phyloP scores from a whole-genome alignment of 441 rosid species.

The Brassica balearica region DNA sequence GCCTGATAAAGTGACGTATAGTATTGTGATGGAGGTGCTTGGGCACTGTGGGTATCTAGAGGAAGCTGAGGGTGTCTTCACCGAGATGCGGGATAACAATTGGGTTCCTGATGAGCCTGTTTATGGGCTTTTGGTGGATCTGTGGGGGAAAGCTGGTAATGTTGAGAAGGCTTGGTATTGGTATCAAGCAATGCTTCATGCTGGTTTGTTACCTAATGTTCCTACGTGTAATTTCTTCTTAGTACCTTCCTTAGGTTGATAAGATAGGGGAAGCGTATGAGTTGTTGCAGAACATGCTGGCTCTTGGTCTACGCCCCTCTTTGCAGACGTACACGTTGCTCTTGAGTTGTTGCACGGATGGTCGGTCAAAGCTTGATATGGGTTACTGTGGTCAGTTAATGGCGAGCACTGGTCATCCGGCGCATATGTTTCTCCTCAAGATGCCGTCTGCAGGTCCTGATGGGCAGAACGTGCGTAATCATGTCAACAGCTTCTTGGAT shows the following conservation, averaged over 20 bases:
- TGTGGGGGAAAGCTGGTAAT: constrained; percentile 96
- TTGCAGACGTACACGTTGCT: constrained; percentile 76
- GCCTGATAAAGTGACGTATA: constrained; percentile 91
- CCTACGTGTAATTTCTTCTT: constrained; percentile 72
- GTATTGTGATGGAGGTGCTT: constrained; percentile 93
- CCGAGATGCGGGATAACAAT: constrained; percentile 19
- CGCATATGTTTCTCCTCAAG: constrained; percentile 37
- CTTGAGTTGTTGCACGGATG: constrained; percentile 51
- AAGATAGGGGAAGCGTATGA: too few species aligned
- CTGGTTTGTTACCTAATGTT: constrained; percentile 81
- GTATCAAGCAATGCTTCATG: constrained; percentile 73
- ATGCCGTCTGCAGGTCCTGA: constrained; percentile 86
- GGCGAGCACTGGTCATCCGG: constrained; percentile 72
- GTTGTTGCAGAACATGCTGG: too few species aligned
- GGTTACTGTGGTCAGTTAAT: constrained; percentile 75
- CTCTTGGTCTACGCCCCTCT: too few species aligned
- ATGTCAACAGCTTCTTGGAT: constrained; percentile 73
- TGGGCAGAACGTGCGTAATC: constrained; percentile 84
- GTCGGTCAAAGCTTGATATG: constrained; percentile 67
- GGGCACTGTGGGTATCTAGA: constrained; percentile 63
- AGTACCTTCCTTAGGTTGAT: too few species aligned
- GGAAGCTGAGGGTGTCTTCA: too few species aligned
- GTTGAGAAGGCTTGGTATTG: constrained; percentile 81
- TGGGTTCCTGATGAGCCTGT: constrained; percentile 96
- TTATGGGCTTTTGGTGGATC: constrained; percentile 84